These are phyloP conservation scores for Diaporthe sp. DNA, from an alignment of 2,329 filamentous ascomycete genomes.

Conservation along the genomic window DNA sequence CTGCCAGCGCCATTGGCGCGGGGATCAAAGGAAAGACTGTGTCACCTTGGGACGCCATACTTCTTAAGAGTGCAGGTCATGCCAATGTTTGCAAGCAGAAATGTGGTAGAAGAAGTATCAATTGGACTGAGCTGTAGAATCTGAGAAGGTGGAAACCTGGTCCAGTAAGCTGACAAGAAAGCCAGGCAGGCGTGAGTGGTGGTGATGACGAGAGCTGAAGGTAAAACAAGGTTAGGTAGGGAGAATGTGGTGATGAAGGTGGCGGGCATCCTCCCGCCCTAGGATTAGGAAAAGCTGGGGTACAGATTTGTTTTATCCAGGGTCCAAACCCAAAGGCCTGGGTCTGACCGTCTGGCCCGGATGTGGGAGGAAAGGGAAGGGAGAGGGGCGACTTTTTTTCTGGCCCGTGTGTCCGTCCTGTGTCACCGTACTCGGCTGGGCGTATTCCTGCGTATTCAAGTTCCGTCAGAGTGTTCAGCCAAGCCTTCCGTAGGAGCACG, in stretches of 20 bases:
- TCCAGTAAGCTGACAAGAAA: background rate
- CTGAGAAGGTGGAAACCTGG: too few relatives aligned
- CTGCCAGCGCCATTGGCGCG: slow-evolving; percentile 41
- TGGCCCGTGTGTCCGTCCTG: slow-evolving; percentile 18
- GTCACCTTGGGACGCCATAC: slow-evolving; percentile 35
- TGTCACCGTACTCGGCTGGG: slow-evolving; percentile 8
- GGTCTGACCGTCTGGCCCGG: slow-evolving; percentile 12
- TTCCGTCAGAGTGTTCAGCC: slow-evolving; percentile 13
- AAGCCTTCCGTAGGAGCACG: slow-evolving; percentile 16
- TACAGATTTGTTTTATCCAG: slow-evolving; percentile 28
- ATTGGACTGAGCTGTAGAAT: background rate
- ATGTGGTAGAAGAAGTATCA: background rate
- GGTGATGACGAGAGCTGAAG: slow-evolving; percentile 17
- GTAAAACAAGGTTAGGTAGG: background rate
- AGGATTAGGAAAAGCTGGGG: slow-evolving; percentile 28
- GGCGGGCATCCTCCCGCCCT: slow-evolving; percentile 4
- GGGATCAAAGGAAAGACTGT: slow-evolving; percentile 37
- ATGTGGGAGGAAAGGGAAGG: background rate
- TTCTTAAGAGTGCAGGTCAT: background rate
- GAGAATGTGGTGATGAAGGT: background rate
- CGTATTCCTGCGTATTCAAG: slow-evolving; percentile 13
- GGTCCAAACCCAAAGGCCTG: slow-evolving; percentile 26
- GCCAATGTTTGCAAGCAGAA: background rate
- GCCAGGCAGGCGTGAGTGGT: background rate
- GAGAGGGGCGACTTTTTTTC: slow-evolving; percentile 20